Evolutionary conservation across 805 yeast genomes (phyloP), one percentile per base, ranked within the genome.

Genomic region (Candida alai): DNA sequence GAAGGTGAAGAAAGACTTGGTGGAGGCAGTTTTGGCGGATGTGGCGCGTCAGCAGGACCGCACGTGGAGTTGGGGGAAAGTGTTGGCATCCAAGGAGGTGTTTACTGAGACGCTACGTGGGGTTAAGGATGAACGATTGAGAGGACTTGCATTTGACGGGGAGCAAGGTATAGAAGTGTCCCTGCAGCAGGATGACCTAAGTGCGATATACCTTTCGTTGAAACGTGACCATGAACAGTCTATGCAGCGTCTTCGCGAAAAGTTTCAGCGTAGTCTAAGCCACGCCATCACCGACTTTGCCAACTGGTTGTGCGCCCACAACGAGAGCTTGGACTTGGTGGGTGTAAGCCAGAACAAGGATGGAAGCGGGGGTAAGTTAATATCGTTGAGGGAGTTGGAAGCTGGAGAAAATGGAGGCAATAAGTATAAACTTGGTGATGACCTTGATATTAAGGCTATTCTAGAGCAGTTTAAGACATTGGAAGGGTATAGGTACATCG

Each of bases 1-100:
- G 28, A 72, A 70, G 39, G 76, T 78, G 15, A 76, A 78, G 49
- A 74, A 74, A 35, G 85, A 80, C 33, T 56, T 80, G 26, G 73
- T 78, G 1, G 73, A 73, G 32, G 78, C 73, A 42, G 53, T 71
- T 5, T 45, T 80, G 19, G 55, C 68, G 4, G 70, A 67, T 20
- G n/a, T n/a, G n/a, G n/a, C n/a, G n/a, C n/a, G 24, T 11, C n/a
- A n/a, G 24, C 24, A n/a, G 24, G 24, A n/a, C n/a, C n/a, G n/a
- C n/a, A n/a, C n/a, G n/a, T n/a, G n/a, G n/a, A n/a, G n/a, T 15
- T 12, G 13, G 14, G 28, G 24, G 8, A 35, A 29, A 3, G 5
- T 28, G 4, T 23, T 32, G n/a, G 8, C 18, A 10, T 24, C 37
- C 10, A 44, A 45, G 18, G 54, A 51, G 4, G 30, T 19, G 3